phyloP scores from a whole-genome alignment of 2,329 filamentous ascomycete species.

The Cytospora leucostoma region DNA sequence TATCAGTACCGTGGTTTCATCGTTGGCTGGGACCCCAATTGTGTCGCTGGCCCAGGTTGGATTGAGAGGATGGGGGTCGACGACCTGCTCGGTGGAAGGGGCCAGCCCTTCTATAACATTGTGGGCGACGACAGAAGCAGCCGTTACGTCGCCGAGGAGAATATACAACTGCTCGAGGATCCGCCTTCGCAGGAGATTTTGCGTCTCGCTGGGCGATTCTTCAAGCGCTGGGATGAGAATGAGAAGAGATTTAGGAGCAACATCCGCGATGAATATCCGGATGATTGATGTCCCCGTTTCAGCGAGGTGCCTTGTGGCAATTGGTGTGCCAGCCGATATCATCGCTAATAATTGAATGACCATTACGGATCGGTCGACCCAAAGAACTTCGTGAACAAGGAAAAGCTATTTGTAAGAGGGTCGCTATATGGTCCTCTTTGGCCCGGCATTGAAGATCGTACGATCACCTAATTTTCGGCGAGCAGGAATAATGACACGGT shows the following conservation, averaged over 20 bases:
- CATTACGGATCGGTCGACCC: too few species aligned
- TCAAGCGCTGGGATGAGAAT: constrained; percentile 61
- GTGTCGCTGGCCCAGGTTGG: constrained; percentile 54
- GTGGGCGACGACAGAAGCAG: constrained; percentile 63
- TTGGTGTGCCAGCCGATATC: too few species aligned
- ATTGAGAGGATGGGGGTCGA: constrained; percentile 64
- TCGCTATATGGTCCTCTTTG: too few species aligned
- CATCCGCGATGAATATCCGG: constrained; percentile 65
- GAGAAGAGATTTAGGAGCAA: constrained; percentile 62
- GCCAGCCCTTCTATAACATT: constrained; percentile 69
- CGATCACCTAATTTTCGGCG: too few species aligned
- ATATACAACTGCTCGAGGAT: constrained; percentile 51
- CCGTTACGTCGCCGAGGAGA: constrained; percentile 70
- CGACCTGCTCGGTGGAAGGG: constrained; percentile 53
- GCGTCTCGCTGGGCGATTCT: constrained; percentile 60
- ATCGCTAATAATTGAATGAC: not conserved
- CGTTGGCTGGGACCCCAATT: constrained; percentile 57
- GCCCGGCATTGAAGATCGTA: too few species aligned
- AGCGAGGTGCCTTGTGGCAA: not conserved
- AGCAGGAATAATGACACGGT: too few species aligned
- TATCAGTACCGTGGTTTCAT: constrained; percentile 65
- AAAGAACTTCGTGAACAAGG: too few species aligned
- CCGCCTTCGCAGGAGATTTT: constrained; percentile 49
- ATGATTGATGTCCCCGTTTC: constrained; percentile 48
- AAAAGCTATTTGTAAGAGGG: too few species aligned